Evolutionary conservation across 768 basidiomycete genomes (phyloP), one percentile per base, ranked within the genome.

Genomic region (Termitomyces sp.): DNA sequence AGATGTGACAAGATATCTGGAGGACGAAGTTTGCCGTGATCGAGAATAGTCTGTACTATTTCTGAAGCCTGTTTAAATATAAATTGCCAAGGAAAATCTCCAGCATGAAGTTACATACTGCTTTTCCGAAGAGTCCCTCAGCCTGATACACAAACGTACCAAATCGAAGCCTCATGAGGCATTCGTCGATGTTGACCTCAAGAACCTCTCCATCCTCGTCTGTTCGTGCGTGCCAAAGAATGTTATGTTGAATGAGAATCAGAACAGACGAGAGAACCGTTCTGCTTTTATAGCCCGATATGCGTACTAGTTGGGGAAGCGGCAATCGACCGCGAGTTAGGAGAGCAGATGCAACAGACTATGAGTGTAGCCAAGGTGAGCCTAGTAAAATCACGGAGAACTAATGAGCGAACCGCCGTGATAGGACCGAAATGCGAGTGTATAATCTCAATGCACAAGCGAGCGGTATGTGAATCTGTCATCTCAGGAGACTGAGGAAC

Each of bases 211-310:
- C 83, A 41, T 84, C 86, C n/a, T 85, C 83, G 9, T 85, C 85
- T 5, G 79, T 79, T 39, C 80, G 79, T 9, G 86, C 81, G 66
- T 94, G 91, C 90, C 93, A 94, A 43, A 95, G 76, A 43, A 97
- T 71, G 70, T 97, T 94, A 67, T 98, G 95, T 67, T 98, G 95
- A 17, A 95, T 79, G 52, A 98, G 80, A 44, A 88, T 81, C 44
- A 97, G 74, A 19, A 95, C 73, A 19, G 84, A 79, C 27, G 85
- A 84, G 52, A 88, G 84, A 14, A 87, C 80, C 1, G 79, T 83
- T 25, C 86, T 83, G 10, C 84, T 79, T 63, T 84, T 88, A 27
- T 92, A 70, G 28, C 73, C 76, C 1, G 92, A 83, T 65, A 84
- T 84, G 32, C 88, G 85, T 34, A 85, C 75, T 49, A 96, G 67